Evolutionary conservation across 441 rosid species (phyloP), one percentile per base, ranked within the genome.

Genomic region (Populus hybrid): DNA sequence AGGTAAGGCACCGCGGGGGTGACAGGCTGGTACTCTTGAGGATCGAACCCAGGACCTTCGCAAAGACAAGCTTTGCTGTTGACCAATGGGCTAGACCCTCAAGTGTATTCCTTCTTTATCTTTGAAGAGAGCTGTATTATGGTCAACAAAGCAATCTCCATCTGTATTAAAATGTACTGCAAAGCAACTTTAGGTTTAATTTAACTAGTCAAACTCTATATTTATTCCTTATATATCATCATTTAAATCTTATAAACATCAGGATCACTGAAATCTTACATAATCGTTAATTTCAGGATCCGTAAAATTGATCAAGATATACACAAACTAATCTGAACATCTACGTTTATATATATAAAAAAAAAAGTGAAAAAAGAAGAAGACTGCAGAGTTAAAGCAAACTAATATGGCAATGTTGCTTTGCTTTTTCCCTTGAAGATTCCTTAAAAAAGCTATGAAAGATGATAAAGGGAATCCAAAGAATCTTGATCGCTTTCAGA

Each of bases 321-420:
- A 5, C 6, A 32, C 1, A 32, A 32, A 0, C 6, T 32, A 0
- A 4, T 0, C 1, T 1, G 0, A 0, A 32, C 6, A 32, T 32
- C 34, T 4, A 32, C 6, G 5, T 3, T 0, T 30, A 28, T 30
- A 30, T 24, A 24, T 24, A 24, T 24, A 30, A 4, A 30, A 30
- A 4, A 30, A 32, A 4, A 32, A 32, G 3, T 28, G 5, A 32
- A 32, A 32, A 32, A 5, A 3, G 32, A 28, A 28, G 24, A 26
- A 26, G 28, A 26, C 28, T 26, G 28, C 28, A 36, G 18, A 11
- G n/a, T 6, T 34, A 59, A 74, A 23, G n/a, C 32, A 23, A 9
- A 30, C 14, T 14, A 46, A 5, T 23, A 72, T 1, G 28, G 2
- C 23, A 7, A 19, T n/a, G 66, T 21, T 9, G 30, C 38, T 18